A percentile compares a stretch with the other conserved stretches of the same genome.
Evolutionary conservation across 192 early-diverging fungal genomes (phyloP).

Genomic region (Chytriomyces confervae): DNA sequence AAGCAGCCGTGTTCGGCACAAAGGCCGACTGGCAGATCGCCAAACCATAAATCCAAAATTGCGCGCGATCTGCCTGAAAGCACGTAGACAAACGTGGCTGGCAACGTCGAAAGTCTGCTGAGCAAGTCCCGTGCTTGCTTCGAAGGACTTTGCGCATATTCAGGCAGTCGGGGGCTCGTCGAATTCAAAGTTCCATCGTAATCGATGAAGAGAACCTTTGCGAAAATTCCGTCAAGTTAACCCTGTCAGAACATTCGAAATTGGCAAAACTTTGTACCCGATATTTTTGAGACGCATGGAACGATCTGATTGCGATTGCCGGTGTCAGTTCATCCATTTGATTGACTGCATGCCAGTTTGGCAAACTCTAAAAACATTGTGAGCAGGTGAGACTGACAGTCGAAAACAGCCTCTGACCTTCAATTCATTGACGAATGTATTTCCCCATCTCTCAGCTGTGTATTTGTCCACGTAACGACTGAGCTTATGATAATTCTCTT

Average conservation of each 20-base stretch:
- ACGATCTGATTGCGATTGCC: constrained; percentile 58
- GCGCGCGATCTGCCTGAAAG: constrained; percentile 89
- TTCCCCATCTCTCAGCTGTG: constrained; percentile 97
- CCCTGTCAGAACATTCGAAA: background rate
- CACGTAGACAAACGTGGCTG: constrained; percentile 94
- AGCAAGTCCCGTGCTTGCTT: constrained; percentile 72
- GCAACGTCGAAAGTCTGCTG: constrained; percentile 70
- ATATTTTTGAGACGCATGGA: constrained; percentile 64
- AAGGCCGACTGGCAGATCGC: constrained; percentile 83
- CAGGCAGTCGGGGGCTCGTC: constrained; percentile 82
- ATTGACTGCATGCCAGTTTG: constrained; percentile 68
- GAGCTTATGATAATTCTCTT: constrained; percentile 87
- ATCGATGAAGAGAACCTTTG: constrained; percentile 82
- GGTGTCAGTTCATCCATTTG: constrained; percentile 68
- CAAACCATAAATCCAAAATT: constrained; percentile 93
- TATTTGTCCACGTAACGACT: constrained; percentile 95
- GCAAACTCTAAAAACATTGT: constrained; percentile 53
- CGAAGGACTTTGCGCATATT: constrained; percentile 87
- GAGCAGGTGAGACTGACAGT: background rate
- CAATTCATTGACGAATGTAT: constrained; percentile 91
- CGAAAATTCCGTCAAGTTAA: constrained; percentile 6
- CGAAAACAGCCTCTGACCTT: constrained; percentile 20
- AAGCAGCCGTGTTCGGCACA: constrained; percentile 99
- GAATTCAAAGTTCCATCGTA: constrained; percentile 95
- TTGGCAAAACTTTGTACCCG: constrained; percentile 47